Conservation (phyloP, 2,329 filamentous ascomycete species). For the Pseudocercospora macadamiae region DNA sequence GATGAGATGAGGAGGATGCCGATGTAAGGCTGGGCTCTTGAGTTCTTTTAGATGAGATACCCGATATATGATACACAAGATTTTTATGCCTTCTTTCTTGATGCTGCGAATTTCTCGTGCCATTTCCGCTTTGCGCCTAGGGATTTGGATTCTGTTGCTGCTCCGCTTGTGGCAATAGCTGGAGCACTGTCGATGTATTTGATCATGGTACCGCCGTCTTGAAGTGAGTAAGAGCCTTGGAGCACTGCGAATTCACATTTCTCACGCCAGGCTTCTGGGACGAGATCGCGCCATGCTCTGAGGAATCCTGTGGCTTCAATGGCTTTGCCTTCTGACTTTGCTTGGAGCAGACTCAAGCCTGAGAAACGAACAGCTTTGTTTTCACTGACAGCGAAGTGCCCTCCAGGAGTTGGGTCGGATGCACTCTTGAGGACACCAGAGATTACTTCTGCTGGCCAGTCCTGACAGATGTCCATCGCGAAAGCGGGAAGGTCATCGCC, state of each 20-base stretch:
- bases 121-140: slow-evolving; percentile 41
- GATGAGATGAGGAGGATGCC: slow-evolving; percentile 73
- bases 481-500: slow-evolving; percentile 24
- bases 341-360: slow-evolving; percentile 31
- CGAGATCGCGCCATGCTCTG: slow-evolving; percentile 41
- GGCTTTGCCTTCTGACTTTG: slow-evolving; percentile 23
- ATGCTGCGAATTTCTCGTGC: slow-evolving; percentile 43
- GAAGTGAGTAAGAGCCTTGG: slow-evolving; percentile 29
- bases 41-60: too few relatives aligned
- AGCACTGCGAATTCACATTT: slow-evolving; percentile 32
- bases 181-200: slow-evolving; percentile 22
- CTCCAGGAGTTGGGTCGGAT: slow-evolving; percentile 20
- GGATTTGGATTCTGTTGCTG: slow-evolving; percentile 26
- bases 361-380: slow-evolving; percentile 27
- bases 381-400: slow-evolving; percentile 35
- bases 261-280: slow-evolving; percentile 40
- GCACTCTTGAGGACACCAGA: slow-evolving; percentile 40
- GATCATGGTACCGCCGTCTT: slow-evolving; percentile 27
- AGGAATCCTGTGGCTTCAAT: slow-evolving; percentile 37
- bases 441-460: slow-evolving; percentile 41
- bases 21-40: slow-evolving; percentile 59
- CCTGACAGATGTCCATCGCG: slow-evolving; percentile 32
- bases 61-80: too few relatives aligned
- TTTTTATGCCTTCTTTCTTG: slow-evolving; percentile 32
- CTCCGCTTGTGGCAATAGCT: not conserved